These are phyloP conservation scores for Kwoniella botswanensis DNA, from an alignment of 768 basidiomycete genomes.

Conservation along the genomic window DNA sequence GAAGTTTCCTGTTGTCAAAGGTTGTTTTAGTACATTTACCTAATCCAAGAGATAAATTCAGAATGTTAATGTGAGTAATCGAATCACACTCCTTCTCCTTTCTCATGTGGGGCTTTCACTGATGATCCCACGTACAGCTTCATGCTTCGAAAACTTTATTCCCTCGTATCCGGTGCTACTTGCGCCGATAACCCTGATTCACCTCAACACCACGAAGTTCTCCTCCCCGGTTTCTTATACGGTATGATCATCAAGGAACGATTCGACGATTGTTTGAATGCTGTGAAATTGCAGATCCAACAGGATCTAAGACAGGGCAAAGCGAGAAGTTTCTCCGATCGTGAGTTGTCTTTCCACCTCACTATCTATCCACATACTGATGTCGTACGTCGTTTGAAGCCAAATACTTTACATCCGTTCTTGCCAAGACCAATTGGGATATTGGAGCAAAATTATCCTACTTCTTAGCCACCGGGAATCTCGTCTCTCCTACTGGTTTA, in stretches of 20 bases:
- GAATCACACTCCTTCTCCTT: neutral
- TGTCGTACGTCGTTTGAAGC: constrained; percentile 60
- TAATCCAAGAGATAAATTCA: constrained; percentile 87
- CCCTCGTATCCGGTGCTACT: constrained; percentile 85
- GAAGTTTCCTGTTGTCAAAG: constrained; percentile 79
- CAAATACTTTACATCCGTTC: constrained; percentile 76
- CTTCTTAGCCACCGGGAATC: constrained; percentile 96
- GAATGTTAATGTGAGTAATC: constrained; percentile 82
- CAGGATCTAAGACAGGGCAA: constrained; percentile 77
- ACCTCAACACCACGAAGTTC: constrained; percentile 95
- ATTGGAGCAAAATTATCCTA: constrained; percentile 87
- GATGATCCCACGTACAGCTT: constrained; percentile 66
- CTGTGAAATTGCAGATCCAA: constrained; percentile 66
- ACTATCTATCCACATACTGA: neutral
- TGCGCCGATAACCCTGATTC: constrained; percentile 97
- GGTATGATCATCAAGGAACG: constrained; percentile 98
- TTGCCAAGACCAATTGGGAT: constrained; percentile 83
- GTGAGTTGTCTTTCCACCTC: constrained; percentile 61
- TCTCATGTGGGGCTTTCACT: neutral
- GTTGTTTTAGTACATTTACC: constrained; percentile 88
- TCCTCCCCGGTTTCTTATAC: constrained; percentile 89
- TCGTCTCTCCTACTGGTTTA: constrained; percentile 90
- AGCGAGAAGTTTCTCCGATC: constrained; percentile 80
- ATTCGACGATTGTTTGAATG: constrained; percentile 82
- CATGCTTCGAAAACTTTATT: constrained; percentile 95